Percentiles rank a stretch among this genome's conserved stretches.
Conservation (phyloP, 176 grass and related monocot species). For the Ensete glaucum region DNA sequence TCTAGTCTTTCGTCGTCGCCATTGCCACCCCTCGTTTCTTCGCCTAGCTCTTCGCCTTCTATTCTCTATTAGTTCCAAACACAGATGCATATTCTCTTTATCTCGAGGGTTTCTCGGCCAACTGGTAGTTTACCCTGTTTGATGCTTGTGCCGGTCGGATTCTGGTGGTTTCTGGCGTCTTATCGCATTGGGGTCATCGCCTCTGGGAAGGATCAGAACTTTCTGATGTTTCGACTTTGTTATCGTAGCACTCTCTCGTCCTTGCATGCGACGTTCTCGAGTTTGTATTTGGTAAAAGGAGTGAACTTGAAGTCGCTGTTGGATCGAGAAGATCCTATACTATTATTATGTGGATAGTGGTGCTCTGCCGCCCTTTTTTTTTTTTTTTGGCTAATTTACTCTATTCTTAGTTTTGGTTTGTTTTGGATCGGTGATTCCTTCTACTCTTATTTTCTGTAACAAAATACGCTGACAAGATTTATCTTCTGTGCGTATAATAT, state of each 20-base stretch:
- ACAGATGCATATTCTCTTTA: too few relatives aligned
- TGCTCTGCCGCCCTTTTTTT: not conserved
- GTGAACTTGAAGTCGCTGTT: not conserved
- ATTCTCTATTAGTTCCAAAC: not conserved
- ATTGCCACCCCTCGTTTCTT: conserved; percentile 23
- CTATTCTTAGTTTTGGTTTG: not conserved
- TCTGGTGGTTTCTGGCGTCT: not conserved
- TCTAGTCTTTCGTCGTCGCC: not conserved
- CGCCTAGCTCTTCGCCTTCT: not conserved
- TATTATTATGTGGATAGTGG: not conserved
- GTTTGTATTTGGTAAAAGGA: not conserved
- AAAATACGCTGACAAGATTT: too few relatives aligned
- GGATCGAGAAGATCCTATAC: not conserved
- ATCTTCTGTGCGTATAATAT: too few relatives aligned
- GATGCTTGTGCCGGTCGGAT: not conserved
- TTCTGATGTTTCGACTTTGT: too few relatives aligned
- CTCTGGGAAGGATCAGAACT: too few relatives aligned
- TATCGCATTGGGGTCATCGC: not conserved
- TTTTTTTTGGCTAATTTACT: too few relatives aligned
- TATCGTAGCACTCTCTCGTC: not conserved
- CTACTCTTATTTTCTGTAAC: too few relatives aligned
- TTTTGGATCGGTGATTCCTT: too few relatives aligned
- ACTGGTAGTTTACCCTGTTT: conserved; percentile 1
- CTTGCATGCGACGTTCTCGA: not conserved
- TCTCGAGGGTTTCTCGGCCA: not conserved